Base-by-base conservation (phyloP, 208 protist species). In the Naegleria lovaniensis region DNA sequence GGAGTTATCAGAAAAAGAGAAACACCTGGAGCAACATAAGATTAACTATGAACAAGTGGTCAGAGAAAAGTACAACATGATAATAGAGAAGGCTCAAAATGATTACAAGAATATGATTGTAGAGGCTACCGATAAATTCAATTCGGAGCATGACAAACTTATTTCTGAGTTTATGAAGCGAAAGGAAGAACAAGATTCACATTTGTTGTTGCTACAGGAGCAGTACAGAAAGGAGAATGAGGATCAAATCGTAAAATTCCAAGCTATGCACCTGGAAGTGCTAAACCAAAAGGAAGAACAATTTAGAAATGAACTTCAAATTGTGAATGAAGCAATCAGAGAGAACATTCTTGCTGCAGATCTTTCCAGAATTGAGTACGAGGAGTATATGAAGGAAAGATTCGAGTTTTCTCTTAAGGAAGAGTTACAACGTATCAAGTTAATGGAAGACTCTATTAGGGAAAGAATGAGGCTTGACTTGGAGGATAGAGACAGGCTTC, bases 31-130 rank as follows among this genome's bases (percentile, higher is more conserved):
- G 40, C 9, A 15, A 39, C 5, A 88, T 29, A 48, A 38, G 40
- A 36, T 88, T 29, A n/a, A 52, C 13, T 88, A 88, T 58, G 85
- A 88, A 85, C 83, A 85, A 48, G 13, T 33, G 15, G 40, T 85
- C 33, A 85, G 83, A 85, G 83, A 85, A 51, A 39, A 48, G 39
- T 40, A 39, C 15, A 33, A 85, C 40, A 40, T 48, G 0, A 48
- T 48, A 5, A 0, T 85, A 9, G 83, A 39, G 41, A 39, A 85
- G 11, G 33, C 83, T 29, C 13, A 48, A 43, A 16, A 85, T 22
- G 16, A 48, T 11, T 40, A 48, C 83, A 85, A 33, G 38, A 85
- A 22, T 6, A 85, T 85, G 13, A 39, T 85, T 40, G 5, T 33
- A 48, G 38, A 85, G 19, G 83, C 83, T 7, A 43, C 16, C 5